These are phyloP conservation scores for Conticribra weissflogii DNA, from an alignment of 108 stramenopile genomes.

Conservation along the genomic window DNA sequence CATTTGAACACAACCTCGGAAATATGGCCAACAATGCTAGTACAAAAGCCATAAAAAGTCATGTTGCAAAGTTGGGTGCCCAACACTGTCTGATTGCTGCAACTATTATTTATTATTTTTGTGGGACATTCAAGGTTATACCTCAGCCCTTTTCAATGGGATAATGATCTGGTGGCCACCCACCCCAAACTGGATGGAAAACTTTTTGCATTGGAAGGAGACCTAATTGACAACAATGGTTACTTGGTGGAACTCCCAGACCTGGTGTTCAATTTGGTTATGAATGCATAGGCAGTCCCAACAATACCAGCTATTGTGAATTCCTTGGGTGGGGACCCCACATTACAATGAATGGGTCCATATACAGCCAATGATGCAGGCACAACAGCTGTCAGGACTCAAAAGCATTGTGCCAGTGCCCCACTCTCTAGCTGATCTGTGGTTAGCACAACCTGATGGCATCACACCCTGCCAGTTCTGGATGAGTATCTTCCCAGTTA, in stretches of 20 bases:
- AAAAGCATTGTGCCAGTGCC: constrained; percentile 19
- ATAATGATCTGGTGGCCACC: too few species aligned
- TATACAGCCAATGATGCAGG: neutral
- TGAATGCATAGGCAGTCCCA: neutral
- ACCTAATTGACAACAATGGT: constrained; percentile 4
- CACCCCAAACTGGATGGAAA: too few species aligned
- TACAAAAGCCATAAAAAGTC: too few species aligned
- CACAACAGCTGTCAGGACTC: constrained; percentile 9
- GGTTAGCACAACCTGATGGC: constrained; percentile 4
- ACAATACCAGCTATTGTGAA: neutral
- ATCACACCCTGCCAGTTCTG: constrained; percentile 15
- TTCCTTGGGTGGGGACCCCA: neutral
- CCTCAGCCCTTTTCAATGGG: too few species aligned
- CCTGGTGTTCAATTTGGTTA: neutral
- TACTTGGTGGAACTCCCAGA: neutral
- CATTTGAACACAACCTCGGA: too few species aligned
- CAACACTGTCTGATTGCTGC: too few species aligned
- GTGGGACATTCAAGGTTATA: too few species aligned
- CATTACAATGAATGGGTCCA: neutral
- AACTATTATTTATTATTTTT: too few species aligned
- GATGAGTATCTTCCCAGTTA: constrained; percentile 11
- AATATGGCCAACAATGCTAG: too few species aligned
- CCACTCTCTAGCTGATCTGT: constrained; percentile 12
- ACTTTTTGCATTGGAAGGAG: constrained; percentile 15
- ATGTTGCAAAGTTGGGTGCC: too few species aligned